These are phyloP conservation scores for Rosa hybrid DNA, from an alignment of 331 rosid species.

Conservation along the genomic window DNA sequence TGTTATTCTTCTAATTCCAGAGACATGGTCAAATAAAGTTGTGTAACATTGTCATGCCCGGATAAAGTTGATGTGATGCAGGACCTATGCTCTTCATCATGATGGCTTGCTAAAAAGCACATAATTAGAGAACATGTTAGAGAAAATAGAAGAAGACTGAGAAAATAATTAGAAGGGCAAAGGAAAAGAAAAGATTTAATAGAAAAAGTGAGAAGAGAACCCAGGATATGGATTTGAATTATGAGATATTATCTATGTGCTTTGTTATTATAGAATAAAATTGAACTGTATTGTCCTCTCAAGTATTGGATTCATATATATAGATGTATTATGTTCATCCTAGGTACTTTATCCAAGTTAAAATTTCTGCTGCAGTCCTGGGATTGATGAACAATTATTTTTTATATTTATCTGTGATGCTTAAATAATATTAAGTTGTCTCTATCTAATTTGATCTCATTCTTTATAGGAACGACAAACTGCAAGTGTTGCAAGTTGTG, in stretches of 20 bases:
- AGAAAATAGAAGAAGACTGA: not conserved
- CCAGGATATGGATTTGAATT: not conserved
- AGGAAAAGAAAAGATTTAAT: not conserved
- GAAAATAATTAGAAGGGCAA: no score
- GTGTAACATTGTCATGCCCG: not conserved
- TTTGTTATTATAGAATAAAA: not conserved
- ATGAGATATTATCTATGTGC: not conserved
- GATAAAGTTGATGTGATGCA: not conserved
- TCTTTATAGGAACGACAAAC: slow-evolving; percentile 81
- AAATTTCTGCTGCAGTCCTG: not conserved
- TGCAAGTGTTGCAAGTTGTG: slow-evolving; percentile 71
- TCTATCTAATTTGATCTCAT: slow-evolving; percentile 1
- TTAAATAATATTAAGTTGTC: slow-evolving; percentile 12
- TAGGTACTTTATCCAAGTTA: not conserved
- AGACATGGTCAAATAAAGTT: not conserved
- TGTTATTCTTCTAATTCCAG: not conserved
- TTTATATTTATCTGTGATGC: slow-evolving; percentile 6
- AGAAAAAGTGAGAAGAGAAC: not conserved
- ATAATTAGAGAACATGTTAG: not conserved
- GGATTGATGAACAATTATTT: not conserved
- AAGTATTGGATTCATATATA: not conserved
- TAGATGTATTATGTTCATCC: not conserved
- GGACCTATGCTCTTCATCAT: not conserved
- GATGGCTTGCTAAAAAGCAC: not conserved
- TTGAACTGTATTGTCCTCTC: not conserved